Conservation (phyloP, 2,329 filamentous ascomycete species). For the Sporothrix dimorphospora region DNA sequence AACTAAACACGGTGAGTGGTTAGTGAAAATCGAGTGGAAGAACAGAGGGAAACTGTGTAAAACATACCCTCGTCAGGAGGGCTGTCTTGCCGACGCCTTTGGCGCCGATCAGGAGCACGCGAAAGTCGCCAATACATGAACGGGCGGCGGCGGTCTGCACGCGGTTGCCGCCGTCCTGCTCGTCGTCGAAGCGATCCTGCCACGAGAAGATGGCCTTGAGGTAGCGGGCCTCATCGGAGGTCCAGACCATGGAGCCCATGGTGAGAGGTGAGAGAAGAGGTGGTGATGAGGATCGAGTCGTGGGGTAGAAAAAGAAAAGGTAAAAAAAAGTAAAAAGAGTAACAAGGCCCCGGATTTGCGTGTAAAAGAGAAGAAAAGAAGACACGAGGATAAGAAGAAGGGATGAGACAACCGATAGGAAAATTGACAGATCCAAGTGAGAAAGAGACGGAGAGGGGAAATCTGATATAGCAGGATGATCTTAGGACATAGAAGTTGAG, state of each 20-base stretch:
- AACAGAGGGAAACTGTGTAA: background rate
- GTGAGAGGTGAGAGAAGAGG: background rate
- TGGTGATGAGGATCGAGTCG: background rate
- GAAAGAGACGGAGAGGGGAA: background rate
- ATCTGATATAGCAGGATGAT: background rate
- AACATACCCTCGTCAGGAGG: constrained; percentile 43
- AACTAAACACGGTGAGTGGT: constrained; percentile 38
- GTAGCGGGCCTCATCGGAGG: constrained; percentile 47
- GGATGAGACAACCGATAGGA: background rate
- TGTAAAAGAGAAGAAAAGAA: background rate
- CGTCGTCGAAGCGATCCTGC: constrained; percentile 41
- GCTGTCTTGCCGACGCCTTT: constrained; percentile 49
- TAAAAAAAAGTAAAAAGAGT: background rate
- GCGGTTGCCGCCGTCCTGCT: constrained; percentile 24
- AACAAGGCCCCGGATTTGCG: background rate
- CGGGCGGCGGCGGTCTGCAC: constrained; percentile 30
- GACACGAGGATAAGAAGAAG: background rate
- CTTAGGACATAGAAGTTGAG: background rate
- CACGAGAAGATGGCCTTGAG: constrained; percentile 47
- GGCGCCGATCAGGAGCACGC: constrained; percentile 46
- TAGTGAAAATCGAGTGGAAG: background rate
- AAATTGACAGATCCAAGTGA: background rate
- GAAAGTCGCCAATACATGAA: constrained; percentile 43
- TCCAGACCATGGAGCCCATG: constrained; percentile 43
- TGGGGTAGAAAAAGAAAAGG: background rate